Base-by-base conservation (phyloP, 371 early-diverging fungal species). In the Mucor saturninus region DNA sequence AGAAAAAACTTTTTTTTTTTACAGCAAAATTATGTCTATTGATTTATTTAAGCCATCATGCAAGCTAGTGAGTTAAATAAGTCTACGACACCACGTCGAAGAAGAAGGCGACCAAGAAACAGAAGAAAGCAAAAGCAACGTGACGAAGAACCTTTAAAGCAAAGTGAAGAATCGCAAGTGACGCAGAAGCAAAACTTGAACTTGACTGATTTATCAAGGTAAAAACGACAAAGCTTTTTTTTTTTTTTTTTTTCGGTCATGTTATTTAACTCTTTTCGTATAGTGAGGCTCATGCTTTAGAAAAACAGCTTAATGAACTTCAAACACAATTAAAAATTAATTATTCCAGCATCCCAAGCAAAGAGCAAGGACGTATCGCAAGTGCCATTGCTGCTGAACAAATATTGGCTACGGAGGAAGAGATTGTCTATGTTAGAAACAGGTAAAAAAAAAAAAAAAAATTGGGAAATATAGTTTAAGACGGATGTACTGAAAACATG, bases 211-310 rank as follows among this genome's bases (percentile, higher is more conserved):
- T 40, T 56, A 35, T 31, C 43, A 21, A 56, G 56, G 63, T 62
- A 51, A 56, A 29, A 5, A 1, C 10, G 13, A 11, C 1, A 10
- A 13, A 40, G 21, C 21, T 15, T 11, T 2, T 40, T 13, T 49
- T 21, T 7, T 43, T 15, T 11, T 2, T 40, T 13, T 49, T 21
- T 7, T 43, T 43, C 5, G 35, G 10, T 2, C 43, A 14, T 43
- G n/a, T 43, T 2, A 2, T 35, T 35, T 10, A 30, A 56, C 14
- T 43, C n/a, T 13, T 10, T 28, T 39, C 21, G 10, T 46, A 53
- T 51, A 81, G 83, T 42, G 83, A 82, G 54, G 77, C 83, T 10
- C 68, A 73, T 59, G 83, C 83, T 13, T 61, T 82, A 50, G 83
- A 82, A 56, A 77, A 76, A 51, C 83, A 82, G 50, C 58, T 82